Evolutionary conservation across 75 land plant genomes (phyloP).

Genomic region (Isoetes taiwanensis): DNA sequence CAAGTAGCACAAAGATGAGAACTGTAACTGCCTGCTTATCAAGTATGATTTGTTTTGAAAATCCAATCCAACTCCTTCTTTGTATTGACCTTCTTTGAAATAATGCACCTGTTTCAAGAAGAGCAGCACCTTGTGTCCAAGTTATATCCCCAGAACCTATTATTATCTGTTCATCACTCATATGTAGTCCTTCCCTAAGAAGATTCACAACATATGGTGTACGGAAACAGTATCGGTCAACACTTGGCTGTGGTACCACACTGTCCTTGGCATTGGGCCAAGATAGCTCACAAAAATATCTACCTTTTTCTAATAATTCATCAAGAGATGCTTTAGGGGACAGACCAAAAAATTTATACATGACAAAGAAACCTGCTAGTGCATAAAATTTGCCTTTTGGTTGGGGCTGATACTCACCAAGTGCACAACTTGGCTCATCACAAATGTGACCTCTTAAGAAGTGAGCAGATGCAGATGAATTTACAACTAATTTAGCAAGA

Average conservation of each 20-base stretch:
- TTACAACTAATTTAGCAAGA: constrained; percentile 61
- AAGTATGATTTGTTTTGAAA: constrained; percentile 11
- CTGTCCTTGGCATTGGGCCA: constrained; percentile 75
- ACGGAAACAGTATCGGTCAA: constrained; percentile 94
- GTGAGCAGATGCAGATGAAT: constrained; percentile 53
- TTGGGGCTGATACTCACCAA: constrained; percentile 37
- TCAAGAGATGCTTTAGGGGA: constrained; percentile 47
- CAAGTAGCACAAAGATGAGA: constrained; percentile 27
- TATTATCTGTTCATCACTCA: constrained; percentile 44
- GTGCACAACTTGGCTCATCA: constrained; percentile 60
- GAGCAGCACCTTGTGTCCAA: constrained; percentile 97
- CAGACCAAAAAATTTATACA: constrained; percentile 82
- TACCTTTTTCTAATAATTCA: constrained; percentile 60
- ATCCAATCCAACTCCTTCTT: constrained; percentile 2
- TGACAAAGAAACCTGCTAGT: constrained; percentile 87
- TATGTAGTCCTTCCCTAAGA: constrained; percentile 79
- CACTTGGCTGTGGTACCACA: constrained; percentile 77
- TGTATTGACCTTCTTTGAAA: constrained; percentile 11
- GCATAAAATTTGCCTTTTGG: constrained; percentile 82
- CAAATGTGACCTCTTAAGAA: constrained; percentile 36
- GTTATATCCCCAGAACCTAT: constrained; percentile 93
- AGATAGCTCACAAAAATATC: constrained; percentile 54
- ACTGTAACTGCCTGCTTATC: constrained; percentile 26
- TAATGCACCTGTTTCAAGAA: constrained; percentile 65
- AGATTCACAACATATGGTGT: constrained; percentile 76